These are phyloP conservation scores for Ophiostoma ips DNA, from an alignment of 2,329 filamentous ascomycete species.

Conservation along the genomic window DNA sequence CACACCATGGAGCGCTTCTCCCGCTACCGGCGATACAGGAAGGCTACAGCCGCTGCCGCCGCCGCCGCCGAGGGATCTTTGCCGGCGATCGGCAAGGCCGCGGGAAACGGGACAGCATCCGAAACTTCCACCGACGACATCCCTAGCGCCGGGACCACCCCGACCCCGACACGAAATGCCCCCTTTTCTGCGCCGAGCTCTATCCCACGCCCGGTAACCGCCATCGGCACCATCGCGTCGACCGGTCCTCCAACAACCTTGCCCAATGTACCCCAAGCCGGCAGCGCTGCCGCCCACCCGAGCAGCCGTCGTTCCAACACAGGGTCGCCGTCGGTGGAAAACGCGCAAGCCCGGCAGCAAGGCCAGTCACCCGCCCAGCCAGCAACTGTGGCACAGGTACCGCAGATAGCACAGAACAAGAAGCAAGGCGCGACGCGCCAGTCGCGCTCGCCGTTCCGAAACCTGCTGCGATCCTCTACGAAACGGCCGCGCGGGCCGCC, in stretches of 20 bases:
- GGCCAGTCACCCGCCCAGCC: too few species aligned
- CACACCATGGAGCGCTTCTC: slow-evolving; percentile 20
- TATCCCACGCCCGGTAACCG: neutral
- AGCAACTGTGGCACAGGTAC: neutral
- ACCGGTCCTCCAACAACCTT: neutral
- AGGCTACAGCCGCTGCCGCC: slow-evolving; percentile 12
- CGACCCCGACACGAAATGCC: neutral
- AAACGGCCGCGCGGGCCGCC: slow-evolving; percentile 20
- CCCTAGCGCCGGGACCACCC: neutral
- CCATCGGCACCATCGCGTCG: neutral
- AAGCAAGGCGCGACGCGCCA: slow-evolving; percentile 3
- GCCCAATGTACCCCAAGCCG: neutral
- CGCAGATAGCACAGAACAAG: slow-evolving; percentile 7
- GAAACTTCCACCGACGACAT: neutral
- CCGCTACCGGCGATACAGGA: slow-evolving; percentile 20
- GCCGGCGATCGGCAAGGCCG: neutral
- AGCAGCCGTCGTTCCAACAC: too few species aligned
- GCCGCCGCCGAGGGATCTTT: neutral
- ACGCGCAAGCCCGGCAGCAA: too few species aligned
- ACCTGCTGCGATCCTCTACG: slow-evolving; percentile 18
- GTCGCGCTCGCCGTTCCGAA: slow-evolving; percentile 17
- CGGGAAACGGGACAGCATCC: neutral
- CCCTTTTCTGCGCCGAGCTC: neutral
- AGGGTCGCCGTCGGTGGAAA: too few species aligned
- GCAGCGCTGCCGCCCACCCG: neutral